Conservation (phyloP, 805 yeast genomes). For the Nadsonia fulvescens region DNA sequence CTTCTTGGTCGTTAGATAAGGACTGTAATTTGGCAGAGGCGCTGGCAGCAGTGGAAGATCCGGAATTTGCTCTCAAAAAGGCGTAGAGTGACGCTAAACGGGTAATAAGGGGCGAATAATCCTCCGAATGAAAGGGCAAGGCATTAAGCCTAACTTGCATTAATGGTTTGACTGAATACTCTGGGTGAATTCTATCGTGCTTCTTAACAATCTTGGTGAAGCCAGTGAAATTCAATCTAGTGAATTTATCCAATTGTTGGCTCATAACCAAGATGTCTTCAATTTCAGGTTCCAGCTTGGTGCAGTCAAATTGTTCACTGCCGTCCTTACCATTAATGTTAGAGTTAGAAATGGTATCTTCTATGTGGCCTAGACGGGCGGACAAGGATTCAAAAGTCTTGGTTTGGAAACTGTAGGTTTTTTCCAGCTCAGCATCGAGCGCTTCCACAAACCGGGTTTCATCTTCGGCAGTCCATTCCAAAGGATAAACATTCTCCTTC, state of each 20-base stretch:
- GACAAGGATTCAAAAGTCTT: slow-evolving; percentile 52
- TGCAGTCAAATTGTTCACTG: slow-evolving; percentile 32
- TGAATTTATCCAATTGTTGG: slow-evolving; percentile 75
- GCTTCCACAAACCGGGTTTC: slow-evolving; percentile 68
- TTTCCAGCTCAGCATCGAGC: slow-evolving; percentile 75
- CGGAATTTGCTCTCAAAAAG: slow-evolving; percentile 58
- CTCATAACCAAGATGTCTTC: slow-evolving; percentile 63
- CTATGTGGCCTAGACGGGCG: slow-evolving; percentile 45
- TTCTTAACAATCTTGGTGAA: slow-evolving; percentile 88
- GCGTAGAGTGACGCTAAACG: slow-evolving; percentile 63
- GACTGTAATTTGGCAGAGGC: slow-evolving; percentile 20
- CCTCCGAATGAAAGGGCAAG: slow-evolving; percentile 86
- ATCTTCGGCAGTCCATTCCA: slow-evolving; percentile 55
- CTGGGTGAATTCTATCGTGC: slow-evolving; percentile 80
- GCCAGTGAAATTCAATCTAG: slow-evolving; percentile 86
- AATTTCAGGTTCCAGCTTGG: slow-evolving; percentile 42
- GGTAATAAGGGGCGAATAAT: slow-evolving; percentile 77
- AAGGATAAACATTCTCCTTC: slow-evolving; percentile 29
- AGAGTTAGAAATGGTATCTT: slow-evolving; percentile 34
- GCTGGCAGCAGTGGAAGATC: slow-evolving; percentile 18
- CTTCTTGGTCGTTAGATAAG: slow-evolving; percentile 17
- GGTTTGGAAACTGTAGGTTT: slow-evolving; percentile 75
- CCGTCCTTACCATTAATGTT: slow-evolving; percentile 14
- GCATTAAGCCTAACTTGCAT: slow-evolving; percentile 73
- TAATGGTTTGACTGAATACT: slow-evolving; percentile 78